Percentiles rank a stretch among this genome's conserved stretches.
Conservation (phyloP, 306 rosid genomes). For the Quillaja saponaria region DNA sequence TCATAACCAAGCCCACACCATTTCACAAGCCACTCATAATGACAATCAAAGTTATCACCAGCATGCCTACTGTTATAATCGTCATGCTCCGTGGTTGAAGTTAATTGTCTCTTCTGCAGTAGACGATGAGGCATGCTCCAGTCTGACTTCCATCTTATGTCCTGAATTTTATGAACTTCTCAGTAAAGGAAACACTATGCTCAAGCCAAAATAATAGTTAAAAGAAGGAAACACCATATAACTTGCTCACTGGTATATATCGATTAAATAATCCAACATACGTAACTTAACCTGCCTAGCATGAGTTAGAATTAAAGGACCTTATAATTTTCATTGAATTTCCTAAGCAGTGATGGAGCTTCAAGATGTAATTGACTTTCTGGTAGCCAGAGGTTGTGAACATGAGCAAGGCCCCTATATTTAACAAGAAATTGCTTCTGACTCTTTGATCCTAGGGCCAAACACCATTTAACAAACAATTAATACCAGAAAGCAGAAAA, state of each 20-base stretch:
- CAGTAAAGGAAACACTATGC: background rate
- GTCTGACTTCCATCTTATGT: slow-evolving; percentile 42
- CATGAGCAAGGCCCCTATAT: slow-evolving; percentile 66
- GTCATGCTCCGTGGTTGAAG: slow-evolving; percentile 33
- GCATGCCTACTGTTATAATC: slow-evolving; percentile 30
- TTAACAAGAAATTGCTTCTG: slow-evolving; percentile 59
- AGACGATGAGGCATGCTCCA: slow-evolving; percentile 71
- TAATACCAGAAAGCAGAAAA: slow-evolving; percentile 12
- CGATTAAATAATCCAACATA: no score
- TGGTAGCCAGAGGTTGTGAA: slow-evolving; percentile 60
- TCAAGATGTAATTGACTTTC: slow-evolving; percentile 55
- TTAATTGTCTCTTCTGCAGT: slow-evolving; percentile 51
- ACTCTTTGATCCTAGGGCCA: slow-evolving; percentile 40
- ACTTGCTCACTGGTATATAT: no score
- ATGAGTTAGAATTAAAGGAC: slow-evolving; percentile 34
- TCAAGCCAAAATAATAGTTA: slow-evolving; percentile 14
- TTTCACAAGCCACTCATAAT: slow-evolving; percentile 70
- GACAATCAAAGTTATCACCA: slow-evolving; percentile 36
- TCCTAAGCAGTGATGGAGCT: slow-evolving; percentile 51
- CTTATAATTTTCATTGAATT: slow-evolving; percentile 50
- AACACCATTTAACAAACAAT: slow-evolving; percentile 17
- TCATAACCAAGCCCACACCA: slow-evolving; percentile 70
- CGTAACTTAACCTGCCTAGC: slow-evolving; percentile 10
- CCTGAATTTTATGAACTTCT: slow-evolving; percentile 37
- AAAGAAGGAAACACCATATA: slow-evolving; percentile 6